A percentile compares a stretch with the other conserved stretches of the same genome.
Evolutionary conservation across 2,329 filamentous ascomycete genomes (phyloP).

Genomic region (Fusarium stilboides): DNA sequence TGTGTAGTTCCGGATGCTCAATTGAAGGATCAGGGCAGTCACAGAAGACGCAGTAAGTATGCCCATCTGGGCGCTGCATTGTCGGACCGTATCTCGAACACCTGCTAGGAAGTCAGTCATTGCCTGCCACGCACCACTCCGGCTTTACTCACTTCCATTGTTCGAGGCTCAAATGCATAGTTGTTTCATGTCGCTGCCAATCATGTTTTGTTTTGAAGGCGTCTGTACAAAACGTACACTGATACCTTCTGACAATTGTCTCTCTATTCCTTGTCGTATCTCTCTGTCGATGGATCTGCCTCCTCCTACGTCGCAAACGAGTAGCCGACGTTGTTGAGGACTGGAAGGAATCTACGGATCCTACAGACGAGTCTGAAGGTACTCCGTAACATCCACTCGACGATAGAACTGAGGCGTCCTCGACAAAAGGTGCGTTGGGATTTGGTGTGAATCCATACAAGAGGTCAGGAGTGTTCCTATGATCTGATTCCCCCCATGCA

Average conservation of each 20-base stretch:
- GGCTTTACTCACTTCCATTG: not conserved
- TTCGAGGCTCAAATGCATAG: not conserved
- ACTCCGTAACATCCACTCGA: not conserved
- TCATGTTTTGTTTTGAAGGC: not conserved
- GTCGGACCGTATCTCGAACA: not conserved
- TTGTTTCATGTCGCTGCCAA: slow-evolving; percentile 2
- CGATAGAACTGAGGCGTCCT: not conserved
- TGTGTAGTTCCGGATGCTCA: not conserved
- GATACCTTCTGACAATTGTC: not conserved
- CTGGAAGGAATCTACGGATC: not conserved
- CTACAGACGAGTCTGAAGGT: not conserved
- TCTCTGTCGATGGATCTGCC: not conserved
- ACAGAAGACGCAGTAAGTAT: not conserved
- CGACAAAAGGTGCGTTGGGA: not conserved
- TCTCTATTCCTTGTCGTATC: not conserved
- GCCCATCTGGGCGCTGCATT: not conserved
- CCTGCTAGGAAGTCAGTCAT: not conserved
- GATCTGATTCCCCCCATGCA: no score
- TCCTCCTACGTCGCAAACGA: not conserved
- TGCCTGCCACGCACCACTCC: no score
- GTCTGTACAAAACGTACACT: not conserved
- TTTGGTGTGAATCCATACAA: no score
- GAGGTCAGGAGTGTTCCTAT: no score
- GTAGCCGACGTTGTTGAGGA: not conserved
- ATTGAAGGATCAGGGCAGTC: not conserved